A percentile compares a stretch with the other conserved stretches of the same genome.
These are phyloP conservation scores for Alternaria sp. DNA, from an alignment of 2,329 filamentous ascomycete species.

Conservation along the genomic window DNA sequence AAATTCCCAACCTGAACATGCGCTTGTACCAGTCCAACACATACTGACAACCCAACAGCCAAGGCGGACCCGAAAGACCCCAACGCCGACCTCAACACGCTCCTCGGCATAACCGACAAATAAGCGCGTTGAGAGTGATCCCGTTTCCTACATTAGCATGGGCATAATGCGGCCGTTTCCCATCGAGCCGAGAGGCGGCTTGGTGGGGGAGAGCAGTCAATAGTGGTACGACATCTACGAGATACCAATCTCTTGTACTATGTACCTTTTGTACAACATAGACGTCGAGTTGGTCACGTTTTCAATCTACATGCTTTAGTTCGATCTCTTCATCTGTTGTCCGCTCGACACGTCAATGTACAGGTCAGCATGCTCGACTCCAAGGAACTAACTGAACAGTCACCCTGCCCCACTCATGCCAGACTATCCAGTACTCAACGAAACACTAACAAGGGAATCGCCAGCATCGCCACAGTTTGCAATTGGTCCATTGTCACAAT, in stretches of 20 bases:
- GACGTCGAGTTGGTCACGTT: conserved; percentile 48
- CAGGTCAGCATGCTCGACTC: neutral
- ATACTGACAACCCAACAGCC: conserved; percentile 49
- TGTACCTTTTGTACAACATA: conserved; percentile 55
- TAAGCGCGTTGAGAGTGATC: conserved; percentile 25
- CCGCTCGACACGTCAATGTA: neutral
- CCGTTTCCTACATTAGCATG: conserved; percentile 35
- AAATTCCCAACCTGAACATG: neutral
- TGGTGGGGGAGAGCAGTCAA: conserved; percentile 26
- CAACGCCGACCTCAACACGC: conserved; percentile 90
- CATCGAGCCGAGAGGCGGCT: conserved; percentile 24
- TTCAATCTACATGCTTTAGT: conserved; percentile 45
- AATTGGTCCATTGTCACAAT: neutral
- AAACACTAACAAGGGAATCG: neutral
- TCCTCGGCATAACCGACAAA: conserved; percentile 51
- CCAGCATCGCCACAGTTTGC: neutral
- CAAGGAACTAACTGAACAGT: neutral
- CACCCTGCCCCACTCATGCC: neutral
- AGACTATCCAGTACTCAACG: neutral
- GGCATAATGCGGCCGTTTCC: conserved; percentile 26
- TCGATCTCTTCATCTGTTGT: conserved; percentile 1
- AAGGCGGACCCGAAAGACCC: conserved; percentile 78
- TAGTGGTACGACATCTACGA: conserved; percentile 31
- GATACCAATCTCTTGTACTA: conserved; percentile 47
- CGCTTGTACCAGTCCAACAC: neutral